Evolutionary conservation across 306 rosid genomes (phyloP).

Genomic region (Nissolia schottii): DNA sequence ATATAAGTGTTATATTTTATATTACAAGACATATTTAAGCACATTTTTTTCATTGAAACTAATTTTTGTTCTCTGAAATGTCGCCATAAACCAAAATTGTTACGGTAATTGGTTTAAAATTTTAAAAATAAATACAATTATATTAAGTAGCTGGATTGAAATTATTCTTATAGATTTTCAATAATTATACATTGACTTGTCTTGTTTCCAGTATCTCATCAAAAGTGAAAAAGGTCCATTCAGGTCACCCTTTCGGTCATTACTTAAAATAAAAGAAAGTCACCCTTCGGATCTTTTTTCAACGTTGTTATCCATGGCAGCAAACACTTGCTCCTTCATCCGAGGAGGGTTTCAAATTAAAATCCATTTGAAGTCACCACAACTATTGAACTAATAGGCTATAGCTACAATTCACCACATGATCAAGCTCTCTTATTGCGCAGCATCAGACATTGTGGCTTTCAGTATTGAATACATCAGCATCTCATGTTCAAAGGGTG

Average conservation of each 20-base stretch:
- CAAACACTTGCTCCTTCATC: background rate
- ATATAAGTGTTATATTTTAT: too few species aligned
- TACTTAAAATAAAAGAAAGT: too few species aligned
- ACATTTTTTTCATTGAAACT: too few species aligned
- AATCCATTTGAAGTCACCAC: background rate
- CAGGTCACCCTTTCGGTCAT: background rate
- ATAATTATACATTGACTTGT: background rate
- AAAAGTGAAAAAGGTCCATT: background rate
- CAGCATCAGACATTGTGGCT: conserved; percentile 27
- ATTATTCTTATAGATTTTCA: too few species aligned
- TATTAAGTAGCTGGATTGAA: too few species aligned
- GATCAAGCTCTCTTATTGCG: conserved; percentile 1
- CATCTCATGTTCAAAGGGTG: conserved; percentile 12
- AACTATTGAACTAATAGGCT: background rate
- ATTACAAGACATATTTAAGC: too few species aligned
- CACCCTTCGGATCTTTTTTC: background rate
- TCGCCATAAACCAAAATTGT: too few species aligned
- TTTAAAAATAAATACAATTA: too few species aligned
- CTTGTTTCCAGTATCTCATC: background rate
- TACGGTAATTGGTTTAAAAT: too few species aligned
- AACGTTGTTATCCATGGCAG: background rate
- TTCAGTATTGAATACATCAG: conserved; percentile 27
- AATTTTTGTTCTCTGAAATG: too few species aligned
- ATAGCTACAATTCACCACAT: conserved; percentile 4
- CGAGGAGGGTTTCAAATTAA: background rate